Evolutionary conservation across 2,329 filamentous ascomycete species (phyloP), one percentile per base, ranked within the genome.

Genomic region (Sporothrix mexicana): DNA sequence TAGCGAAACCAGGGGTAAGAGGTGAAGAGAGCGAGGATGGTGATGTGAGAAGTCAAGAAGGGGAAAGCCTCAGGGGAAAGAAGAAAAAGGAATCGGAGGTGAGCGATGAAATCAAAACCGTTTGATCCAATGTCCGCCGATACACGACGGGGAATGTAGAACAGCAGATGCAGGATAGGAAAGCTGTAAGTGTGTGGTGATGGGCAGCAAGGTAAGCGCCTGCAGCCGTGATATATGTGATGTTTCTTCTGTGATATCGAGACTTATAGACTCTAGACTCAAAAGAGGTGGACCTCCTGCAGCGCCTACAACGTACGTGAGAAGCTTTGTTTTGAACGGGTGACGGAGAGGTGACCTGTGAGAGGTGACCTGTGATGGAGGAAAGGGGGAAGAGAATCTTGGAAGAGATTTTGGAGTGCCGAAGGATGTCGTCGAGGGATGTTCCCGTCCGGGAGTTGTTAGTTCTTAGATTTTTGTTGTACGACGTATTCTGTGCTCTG

Each of bases 201-300:
- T 53, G 45, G 23, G 36, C 10, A 36, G 47, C 43, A 47, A 49
- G 17, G 17, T 68, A 73, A 73, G 72, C 72, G 72, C 72, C 69
- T 61, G 70, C 68, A 36, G 69, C 43, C 15, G 72, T 73, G 72
- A 67, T 59, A 62, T 67, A 59, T 68, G 72, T 73, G 51, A 49
- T 68, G 59, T 43, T 25, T 10, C 20, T 15, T 66, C 43, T 49
- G 62, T 30, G 36, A 62, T 62, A 15, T 62, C 17, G 6, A 45
- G 45, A n/a, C 17, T 20, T 10, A 8, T n/a, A 1, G 15, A 64
- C 30, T 43, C 17, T 12, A 30, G 49, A 23, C n/a, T 30, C 45
- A 6, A 7, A 30, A 51, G 15, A 7, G 20, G 45, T 49, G 47
- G 66, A 68, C 15, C 47, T 15, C 17, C 47, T 51, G 13, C 45